Evolutionary conservation across 192 early-diverging fungal genomes (phyloP), one percentile per base, ranked within the genome.

Genomic region (Haplosporangium gracile): DNA sequence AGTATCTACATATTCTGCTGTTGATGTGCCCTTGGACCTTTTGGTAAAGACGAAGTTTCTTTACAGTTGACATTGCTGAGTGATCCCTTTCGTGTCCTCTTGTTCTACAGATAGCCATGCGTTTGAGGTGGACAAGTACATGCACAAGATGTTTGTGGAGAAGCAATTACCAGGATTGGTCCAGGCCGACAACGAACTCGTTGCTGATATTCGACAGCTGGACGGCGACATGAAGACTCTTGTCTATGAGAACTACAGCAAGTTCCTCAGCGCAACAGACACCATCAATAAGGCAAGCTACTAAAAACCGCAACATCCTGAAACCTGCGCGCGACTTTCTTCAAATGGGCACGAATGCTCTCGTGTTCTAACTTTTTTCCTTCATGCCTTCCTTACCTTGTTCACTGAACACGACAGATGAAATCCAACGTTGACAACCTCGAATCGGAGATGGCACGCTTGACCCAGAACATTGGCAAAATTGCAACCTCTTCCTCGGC

Each of bases 171-270:
- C 89, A 5, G 95, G 93, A 53, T 88, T 99, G 26, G 90, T 99
- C 2, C 87, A 90, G 49, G 91, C 88, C 9, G 95, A 97, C 74
- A 97, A 95, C 83, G 92, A 93, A 20, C 88, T 97, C n/a, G 92
- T 94, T 10, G 89, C 93, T 90, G 95, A 96, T 72, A 94, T 97
- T 68, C 92, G 95, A 76, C 93, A 98, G 74, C 92, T 99, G 73
- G 97, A 99, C 83, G 96, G 97, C 16, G 96, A 97, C 57, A 97
- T 98, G 95, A 98, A 99, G 88, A 98, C 98, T 0, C 91, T 99
- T 60, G 97, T 99, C 6, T 99, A 99, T 85, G 97, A 98, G 90
- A 99, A 99, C 91, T 99, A 99, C 83, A 97, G 92, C 92, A 97
- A 98, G 91, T 98, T 99, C 81, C 97, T 98, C 69, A 95, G 93